These are phyloP conservation scores for Globisporangium nodosum DNA, from an alignment of 352 stramenopile genomes.

Conservation along the genomic window DNA sequence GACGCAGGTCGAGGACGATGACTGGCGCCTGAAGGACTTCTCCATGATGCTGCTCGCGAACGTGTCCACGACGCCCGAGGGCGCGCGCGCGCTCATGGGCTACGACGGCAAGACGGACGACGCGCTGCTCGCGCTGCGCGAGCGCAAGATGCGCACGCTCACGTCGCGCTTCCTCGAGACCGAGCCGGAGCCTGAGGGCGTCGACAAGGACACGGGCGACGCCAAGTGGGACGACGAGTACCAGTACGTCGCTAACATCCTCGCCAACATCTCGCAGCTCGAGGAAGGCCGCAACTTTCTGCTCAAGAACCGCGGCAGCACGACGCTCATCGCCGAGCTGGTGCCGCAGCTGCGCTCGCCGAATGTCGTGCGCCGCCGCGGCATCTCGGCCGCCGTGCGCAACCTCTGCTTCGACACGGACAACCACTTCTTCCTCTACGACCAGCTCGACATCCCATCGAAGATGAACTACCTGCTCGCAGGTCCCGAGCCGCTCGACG, in stretches of 20 bases:
- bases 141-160: constrained; percentile 78
- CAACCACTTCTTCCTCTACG: constrained; percentile 87
- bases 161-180: constrained; percentile 65
- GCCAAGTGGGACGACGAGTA: constrained; percentile 87
- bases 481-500: constrained; percentile 68
- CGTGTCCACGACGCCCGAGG: constrained; percentile 65
- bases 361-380: constrained; percentile 76
- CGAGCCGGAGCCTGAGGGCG: constrained; percentile 70
- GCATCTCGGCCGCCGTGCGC: constrained; percentile 56
- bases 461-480: constrained; percentile 73
- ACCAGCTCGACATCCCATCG: constrained; percentile 77
- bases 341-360: constrained; percentile 75
- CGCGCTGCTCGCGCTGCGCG: constrained; percentile 45
- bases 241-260: constrained; percentile 83
- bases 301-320: constrained; percentile 63
- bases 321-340: constrained; percentile 57
- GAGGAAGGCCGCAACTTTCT: constrained; percentile 75
- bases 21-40: constrained; percentile 79
- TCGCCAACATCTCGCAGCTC: constrained; percentile 82
- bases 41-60: constrained; percentile 89
- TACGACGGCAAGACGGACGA: constrained; percentile 43
- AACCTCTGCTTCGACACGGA: constrained; percentile 88
- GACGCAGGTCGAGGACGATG: constrained; percentile 74
- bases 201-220: constrained; percentile 61
- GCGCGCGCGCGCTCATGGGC: constrained; percentile 60